Conservation (phyloP, 129 eudicot genomes). For the Heracleum sosnowskyi region DNA sequence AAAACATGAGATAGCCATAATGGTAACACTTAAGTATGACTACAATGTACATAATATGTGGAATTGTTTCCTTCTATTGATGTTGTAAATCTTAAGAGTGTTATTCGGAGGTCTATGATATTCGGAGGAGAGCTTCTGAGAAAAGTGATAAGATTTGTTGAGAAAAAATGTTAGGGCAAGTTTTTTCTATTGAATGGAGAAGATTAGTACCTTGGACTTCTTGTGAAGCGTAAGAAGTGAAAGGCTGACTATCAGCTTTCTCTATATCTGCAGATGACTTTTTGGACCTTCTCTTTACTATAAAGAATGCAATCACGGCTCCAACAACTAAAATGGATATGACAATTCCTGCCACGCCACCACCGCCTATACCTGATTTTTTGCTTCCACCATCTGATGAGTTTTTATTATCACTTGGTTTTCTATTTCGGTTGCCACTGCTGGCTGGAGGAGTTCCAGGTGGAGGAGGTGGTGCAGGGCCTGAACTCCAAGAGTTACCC, state of each 20-base stretch:
- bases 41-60: neutral
- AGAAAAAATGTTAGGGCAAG: too few relatives aligned
- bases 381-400: slow-evolving; percentile 41
- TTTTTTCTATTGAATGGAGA: neutral
- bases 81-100: neutral
- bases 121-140: neutral
- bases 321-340: slow-evolving; percentile 76
- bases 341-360: slow-evolving; percentile 83
- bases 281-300: slow-evolving; percentile 57
- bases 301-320: slow-evolving; percentile 65
- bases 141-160: neutral
- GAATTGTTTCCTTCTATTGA: neutral
- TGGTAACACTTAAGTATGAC: neutral
- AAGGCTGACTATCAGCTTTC: slow-evolving; percentile 67
- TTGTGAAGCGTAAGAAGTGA: slow-evolving; percentile 59
- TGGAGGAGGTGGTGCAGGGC: slow-evolving; percentile 93
- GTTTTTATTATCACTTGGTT: slow-evolving; percentile 29
- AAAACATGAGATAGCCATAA: neutral
- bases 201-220: slow-evolving; percentile 51
- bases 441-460: slow-evolving; percentile 81
- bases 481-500: slow-evolving; percentile 82
- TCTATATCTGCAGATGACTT: slow-evolving; percentile 61
- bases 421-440: slow-evolving; percentile 34
- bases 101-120: neutral
- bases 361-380: slow-evolving; percentile 69